Percentiles rank a stretch among this genome's conserved stretches.
phyloP scores from a whole-genome alignment of 257 asterid species.

The Plantago elongata region DNA sequence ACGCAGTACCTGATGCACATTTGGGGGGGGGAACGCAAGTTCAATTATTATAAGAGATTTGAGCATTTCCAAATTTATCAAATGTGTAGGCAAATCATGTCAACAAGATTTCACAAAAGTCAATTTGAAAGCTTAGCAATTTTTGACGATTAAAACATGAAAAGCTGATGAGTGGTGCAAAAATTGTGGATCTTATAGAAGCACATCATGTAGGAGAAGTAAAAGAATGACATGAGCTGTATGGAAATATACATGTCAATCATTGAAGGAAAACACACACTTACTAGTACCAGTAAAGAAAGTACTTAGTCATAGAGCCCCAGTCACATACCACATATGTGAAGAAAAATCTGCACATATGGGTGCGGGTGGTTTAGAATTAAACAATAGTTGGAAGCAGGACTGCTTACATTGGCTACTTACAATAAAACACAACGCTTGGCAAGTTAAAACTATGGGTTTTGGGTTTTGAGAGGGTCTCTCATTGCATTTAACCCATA shows the following conservation, averaged over 20 bases:
- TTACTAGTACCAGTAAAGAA: too few species aligned
- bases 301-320: background rate
- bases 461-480: too few species aligned
- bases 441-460: background rate
- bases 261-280: too few species aligned
- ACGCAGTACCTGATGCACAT: slow-evolving; percentile 72
- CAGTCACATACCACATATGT: background rate
- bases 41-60: slow-evolving; percentile 2
- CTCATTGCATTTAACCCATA: too few species aligned
- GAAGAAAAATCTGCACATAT: background rate
- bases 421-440: background rate
- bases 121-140: background rate
- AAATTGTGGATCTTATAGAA: too few species aligned
- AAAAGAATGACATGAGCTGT: too few species aligned
- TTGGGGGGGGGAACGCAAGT: background rate
- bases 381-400: background rate
- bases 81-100: background rate
- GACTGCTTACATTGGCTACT: background rate
- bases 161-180: too few species aligned
- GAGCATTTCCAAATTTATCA: background rate
- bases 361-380: background rate
- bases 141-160: too few species aligned
- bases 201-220: too few species aligned
- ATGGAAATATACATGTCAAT: too few species aligned
- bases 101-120: background rate